Evolutionary conservation across 2,329 filamentous ascomycete species (phyloP).

Genomic region (Thielaviopsis ethacetica): DNA sequence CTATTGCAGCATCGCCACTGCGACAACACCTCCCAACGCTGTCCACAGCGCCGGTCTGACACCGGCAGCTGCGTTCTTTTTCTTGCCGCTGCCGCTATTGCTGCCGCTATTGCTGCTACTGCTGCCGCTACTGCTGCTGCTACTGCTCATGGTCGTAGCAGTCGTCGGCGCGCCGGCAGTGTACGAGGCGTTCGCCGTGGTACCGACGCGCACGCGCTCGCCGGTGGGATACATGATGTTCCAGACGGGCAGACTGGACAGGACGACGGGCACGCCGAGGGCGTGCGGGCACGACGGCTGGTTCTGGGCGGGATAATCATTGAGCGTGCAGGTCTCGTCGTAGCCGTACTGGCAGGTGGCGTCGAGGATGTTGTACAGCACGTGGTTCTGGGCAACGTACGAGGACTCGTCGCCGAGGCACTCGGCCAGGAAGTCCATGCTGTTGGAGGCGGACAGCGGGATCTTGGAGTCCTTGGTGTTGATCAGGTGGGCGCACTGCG

Average conservation of each 20-base stretch:
- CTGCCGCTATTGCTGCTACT: too few relatives aligned
- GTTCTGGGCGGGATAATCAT: slow-evolving; percentile 29
- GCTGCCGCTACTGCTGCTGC: not conserved
- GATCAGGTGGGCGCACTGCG: slow-evolving; percentile 34
- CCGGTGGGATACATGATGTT: slow-evolving; percentile 37
- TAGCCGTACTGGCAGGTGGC: slow-evolving; percentile 31
- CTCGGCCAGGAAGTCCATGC: slow-evolving; percentile 35
- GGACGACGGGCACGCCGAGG: slow-evolving; percentile 21
- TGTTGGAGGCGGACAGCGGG: slow-evolving; percentile 38
- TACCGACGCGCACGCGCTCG: slow-evolving; percentile 16
- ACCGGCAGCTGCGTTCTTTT: not conserved
- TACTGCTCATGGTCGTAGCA: not conserved
- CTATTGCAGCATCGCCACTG: not conserved
- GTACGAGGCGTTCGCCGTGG: slow-evolving; percentile 4
- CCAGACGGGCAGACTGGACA: slow-evolving; percentile 27
- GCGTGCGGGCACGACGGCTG: slow-evolving; percentile 32
- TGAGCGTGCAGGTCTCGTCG: slow-evolving; percentile 33
- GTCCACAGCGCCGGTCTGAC: not conserved
- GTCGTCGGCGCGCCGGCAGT: not conserved
- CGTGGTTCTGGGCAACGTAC: slow-evolving; percentile 36
- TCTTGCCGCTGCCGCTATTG: too few relatives aligned
- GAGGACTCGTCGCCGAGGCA: slow-evolving; percentile 29
- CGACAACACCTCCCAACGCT: not conserved
- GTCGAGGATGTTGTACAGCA: slow-evolving; percentile 37
- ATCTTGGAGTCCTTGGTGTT: slow-evolving; percentile 31